Conservation (phyloP, 441 rosid genomes). For the Macaranga tanarius region DNA sequence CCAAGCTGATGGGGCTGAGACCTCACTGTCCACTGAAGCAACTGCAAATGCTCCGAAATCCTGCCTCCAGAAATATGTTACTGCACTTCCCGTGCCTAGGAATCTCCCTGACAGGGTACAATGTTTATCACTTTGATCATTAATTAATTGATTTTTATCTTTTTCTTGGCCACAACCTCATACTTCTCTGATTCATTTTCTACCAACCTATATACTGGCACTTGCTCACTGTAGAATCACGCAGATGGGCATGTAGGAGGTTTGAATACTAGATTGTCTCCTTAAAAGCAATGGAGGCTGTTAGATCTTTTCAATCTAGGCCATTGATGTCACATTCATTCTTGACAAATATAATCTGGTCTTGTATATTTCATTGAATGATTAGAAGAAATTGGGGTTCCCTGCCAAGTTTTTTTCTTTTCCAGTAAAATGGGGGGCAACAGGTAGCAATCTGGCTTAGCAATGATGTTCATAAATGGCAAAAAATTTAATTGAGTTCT, state of each 20-base stretch:
- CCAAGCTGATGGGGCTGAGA: slow-evolving; percentile 48
- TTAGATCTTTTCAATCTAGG: slow-evolving; percentile 35
- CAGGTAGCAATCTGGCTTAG: slow-evolving; percentile 22
- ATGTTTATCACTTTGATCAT: slow-evolving; percentile 78
- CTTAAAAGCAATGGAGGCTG: slow-evolving; percentile 32
- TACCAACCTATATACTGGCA: slow-evolving; percentile 29
- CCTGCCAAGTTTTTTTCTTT: slow-evolving; percentile 14
- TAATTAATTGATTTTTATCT: slow-evolving; percentile 37
- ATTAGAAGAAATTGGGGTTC: slow-evolving; percentile 33
- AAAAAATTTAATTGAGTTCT: slow-evolving; percentile 12
- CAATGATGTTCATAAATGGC: slow-evolving; percentile 24
- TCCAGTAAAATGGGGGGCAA: slow-evolving; percentile 25
- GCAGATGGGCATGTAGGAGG: slow-evolving; percentile 33
- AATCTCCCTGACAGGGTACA: slow-evolving; percentile 84
- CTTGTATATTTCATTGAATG: slow-evolving; percentile 34
- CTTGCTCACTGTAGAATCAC: slow-evolving; percentile 31
- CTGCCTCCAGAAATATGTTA: slow-evolving; percentile 74
- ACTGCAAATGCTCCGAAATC: slow-evolving; percentile 39
- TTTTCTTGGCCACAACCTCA: slow-evolving; percentile 31
- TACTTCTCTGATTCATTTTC: slow-evolving; percentile 31
- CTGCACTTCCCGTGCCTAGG: slow-evolving; percentile 73
- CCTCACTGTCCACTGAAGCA: slow-evolving; percentile 37
- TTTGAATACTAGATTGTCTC: slow-evolving; percentile 30
- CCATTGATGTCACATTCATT: slow-evolving; percentile 38
- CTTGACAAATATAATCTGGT: slow-evolving; percentile 34